Evolutionary conservation across 2,329 filamentous ascomycete species (phyloP), one percentile per base, ranked within the genome.

Genomic region (Fusarium sp.): DNA sequence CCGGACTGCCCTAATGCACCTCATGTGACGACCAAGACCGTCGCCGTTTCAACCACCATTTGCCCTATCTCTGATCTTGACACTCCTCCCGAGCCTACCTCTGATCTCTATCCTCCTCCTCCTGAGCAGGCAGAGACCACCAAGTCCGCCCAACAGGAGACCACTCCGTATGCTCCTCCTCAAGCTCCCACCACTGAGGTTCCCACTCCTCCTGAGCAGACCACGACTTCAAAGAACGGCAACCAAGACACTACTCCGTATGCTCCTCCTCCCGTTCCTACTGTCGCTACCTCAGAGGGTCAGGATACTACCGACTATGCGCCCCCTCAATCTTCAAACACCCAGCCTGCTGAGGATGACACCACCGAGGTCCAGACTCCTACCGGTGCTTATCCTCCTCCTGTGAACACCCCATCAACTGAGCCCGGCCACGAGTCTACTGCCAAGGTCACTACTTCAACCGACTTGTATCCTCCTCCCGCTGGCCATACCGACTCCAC

Each of bases 401-500:
- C 62, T 1, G 43, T 21, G 14, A 56, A 36, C 6, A 44, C 31
- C 1, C 8, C 49, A 15, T 44, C 62, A 1, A 56, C 57, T 17
- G 39, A 59, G 24, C n/a, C 45, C 4, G 52, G 40, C 9, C 21
- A 55, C 22, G 38, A 17, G 42, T 19, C 19, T 19, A 65, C 54
- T 26, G 49, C 62, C 14, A 56, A 49, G 26, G 50, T 13, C 4
- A 50, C 31, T 6, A 46, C 60, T 10, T 54, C 53, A 11, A 65
- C 62, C 54, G 54, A 17, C 10, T 5, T 65, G 24, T 65, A 65
- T 14, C 62, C 62, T 31, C 62, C 63, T 47, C 63, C 62, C 6
- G 61, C 26, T 28, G 26, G 26, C 22, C 39, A 49, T 19, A 66
- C 52, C 5, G 57, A 62, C 13, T 28, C 60, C 17, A 57, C 62